Evolutionary conservation across 2,329 filamentous ascomycete genomes (phyloP).

Genomic region (Colletotrichum plurivorum): DNA sequence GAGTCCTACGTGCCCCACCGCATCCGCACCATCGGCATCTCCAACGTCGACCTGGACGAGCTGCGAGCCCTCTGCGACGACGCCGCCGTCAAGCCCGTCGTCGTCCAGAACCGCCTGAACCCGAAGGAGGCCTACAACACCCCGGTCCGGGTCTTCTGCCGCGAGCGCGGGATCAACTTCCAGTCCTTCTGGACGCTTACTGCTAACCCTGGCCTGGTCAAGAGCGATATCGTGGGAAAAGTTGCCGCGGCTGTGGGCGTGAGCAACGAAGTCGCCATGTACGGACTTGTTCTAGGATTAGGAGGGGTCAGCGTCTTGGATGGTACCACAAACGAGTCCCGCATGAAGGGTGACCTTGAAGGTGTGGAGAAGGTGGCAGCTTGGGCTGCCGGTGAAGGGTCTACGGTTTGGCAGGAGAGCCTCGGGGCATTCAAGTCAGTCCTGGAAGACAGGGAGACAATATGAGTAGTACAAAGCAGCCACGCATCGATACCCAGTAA

Average conservation of each 20-base stretch:
- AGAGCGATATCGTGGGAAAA: constrained; percentile 60
- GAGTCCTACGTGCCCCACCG: constrained; percentile 75
- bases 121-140: constrained; percentile 71
- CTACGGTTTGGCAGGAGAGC: constrained; percentile 62
- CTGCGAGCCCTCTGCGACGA: constrained; percentile 67
- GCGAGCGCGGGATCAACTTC: constrained; percentile 58
- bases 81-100: constrained; percentile 60
- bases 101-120: constrained; percentile 85
- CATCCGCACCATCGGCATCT: constrained; percentile 80
- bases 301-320: constrained; percentile 59
- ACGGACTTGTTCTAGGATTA: constrained; percentile 64
- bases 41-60: constrained; percentile 75
- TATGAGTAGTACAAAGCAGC: constrained; percentile 19
- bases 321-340: constrained; percentile 59
- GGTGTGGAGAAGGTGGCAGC: constrained; percentile 56
- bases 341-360: constrained; percentile 66
- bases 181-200: constrained; percentile 70
- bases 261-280: constrained; percentile 58
- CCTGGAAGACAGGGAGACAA: constrained; percentile 20
- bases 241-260: constrained; percentile 62
- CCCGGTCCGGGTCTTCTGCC: constrained; percentile 67
- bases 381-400: constrained; percentile 61
- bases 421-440: constrained; percentile 61
- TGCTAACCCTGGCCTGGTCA: constrained; percentile 58
- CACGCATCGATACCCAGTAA: neutral